Percentiles rank a stretch among this genome's conserved stretches.
Conservation (phyloP, 108 stramenopile genomes). For the Aurantiochytrium sp. region DNA sequence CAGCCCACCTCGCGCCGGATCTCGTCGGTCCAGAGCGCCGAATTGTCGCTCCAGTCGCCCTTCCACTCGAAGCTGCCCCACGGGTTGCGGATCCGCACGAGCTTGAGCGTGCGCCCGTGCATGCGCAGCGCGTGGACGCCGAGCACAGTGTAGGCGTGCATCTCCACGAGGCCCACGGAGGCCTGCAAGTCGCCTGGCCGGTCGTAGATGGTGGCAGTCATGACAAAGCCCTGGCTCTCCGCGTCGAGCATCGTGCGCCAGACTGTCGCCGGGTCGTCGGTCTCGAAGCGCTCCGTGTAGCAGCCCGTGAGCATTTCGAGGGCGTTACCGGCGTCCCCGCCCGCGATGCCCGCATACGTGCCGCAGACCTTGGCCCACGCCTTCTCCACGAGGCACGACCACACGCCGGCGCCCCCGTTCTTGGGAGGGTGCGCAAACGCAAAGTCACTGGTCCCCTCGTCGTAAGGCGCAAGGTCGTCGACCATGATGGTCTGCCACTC, state of each 20-base stretch:
- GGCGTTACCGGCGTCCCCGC: slow-evolving; percentile 4
- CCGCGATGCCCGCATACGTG: background rate
- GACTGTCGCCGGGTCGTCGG: background rate
- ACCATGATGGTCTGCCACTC: background rate
- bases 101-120: background rate
- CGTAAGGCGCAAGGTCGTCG: slow-evolving; percentile 9
- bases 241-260: background rate
- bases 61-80: slow-evolving; percentile 34
- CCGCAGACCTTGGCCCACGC: slow-evolving; percentile 32
- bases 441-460: no score
- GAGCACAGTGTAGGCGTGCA: slow-evolving; percentile 33
- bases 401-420: slow-evolving; percentile 3
- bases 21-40: background rate
- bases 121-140: background rate
- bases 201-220: background rate
- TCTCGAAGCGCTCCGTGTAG: background rate
- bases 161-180: background rate
- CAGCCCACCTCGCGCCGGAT: background rate
- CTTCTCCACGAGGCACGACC: slow-evolving; percentile 27
- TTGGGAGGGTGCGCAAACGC: background rate
- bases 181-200: background rate
- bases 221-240: background rate
- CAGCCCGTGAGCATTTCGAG: slow-evolving; percentile 31
- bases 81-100: slow-evolving; percentile 27
- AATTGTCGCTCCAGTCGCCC: slow-evolving; percentile 31